Conservation (phyloP, 495 filamentous ascomycete genomes). For the Neurospora sp. region DNA sequence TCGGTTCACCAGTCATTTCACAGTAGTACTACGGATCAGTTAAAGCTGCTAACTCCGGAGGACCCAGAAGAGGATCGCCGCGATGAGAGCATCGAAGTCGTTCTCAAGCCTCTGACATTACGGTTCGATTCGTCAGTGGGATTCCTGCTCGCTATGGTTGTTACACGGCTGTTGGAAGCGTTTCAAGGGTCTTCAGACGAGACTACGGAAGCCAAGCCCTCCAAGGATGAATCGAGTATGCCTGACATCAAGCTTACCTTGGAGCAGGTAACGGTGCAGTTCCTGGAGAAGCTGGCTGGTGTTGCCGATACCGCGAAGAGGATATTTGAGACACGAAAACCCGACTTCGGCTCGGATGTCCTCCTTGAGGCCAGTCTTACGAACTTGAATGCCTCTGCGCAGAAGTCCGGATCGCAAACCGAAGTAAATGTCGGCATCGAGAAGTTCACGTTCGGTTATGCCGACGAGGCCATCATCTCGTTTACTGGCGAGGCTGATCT, state of each 20-base stretch:
- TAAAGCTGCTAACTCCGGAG: neutral
- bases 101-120: constrained; percentile 43
- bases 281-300: constrained; percentile 53
- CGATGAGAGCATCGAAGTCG: constrained; percentile 40
- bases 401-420: constrained; percentile 17
- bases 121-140: constrained; percentile 61
- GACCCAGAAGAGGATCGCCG: neutral
- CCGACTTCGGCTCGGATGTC: constrained; percentile 31
- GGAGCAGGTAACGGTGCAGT: constrained; percentile 48
- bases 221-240: constrained; percentile 12
- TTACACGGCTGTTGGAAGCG: constrained; percentile 41
- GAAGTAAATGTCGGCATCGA: constrained; percentile 42
- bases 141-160: constrained; percentile 52
- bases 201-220: constrained; percentile 11
- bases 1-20: constrained; percentile 30
- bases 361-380: constrained; percentile 40
- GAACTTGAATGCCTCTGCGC: constrained; percentile 31
- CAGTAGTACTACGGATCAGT: neutral
- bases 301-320: constrained; percentile 28
- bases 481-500: constrained; percentile 58
- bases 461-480: constrained; percentile 60
- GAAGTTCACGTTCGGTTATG: constrained; percentile 65
- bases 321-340: constrained; percentile 19
- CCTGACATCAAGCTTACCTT: constrained; percentile 41
- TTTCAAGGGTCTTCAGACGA: constrained; percentile 22